These are phyloP conservation scores for Phytophthora pinifolia DNA, from an alignment of 352 stramenopile species.

Conservation along the genomic window DNA sequence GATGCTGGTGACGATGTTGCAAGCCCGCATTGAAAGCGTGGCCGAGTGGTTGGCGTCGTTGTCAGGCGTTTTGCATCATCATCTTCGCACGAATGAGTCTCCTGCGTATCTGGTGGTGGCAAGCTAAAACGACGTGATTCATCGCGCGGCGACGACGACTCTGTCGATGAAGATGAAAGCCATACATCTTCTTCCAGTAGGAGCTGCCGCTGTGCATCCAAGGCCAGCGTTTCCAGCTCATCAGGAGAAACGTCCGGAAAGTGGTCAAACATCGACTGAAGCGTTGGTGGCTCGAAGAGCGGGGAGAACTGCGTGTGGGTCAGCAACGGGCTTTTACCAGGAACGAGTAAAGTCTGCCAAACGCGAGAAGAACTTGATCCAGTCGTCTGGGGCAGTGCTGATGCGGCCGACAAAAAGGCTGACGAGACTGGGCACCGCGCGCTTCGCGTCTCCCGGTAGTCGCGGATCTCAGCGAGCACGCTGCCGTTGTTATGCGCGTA, in stretches of 20 bases:
- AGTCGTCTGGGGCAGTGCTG: constrained; percentile 3
- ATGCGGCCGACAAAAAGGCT: constrained; percentile 26
- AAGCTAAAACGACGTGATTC: constrained; percentile 2
- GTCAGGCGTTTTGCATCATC: constrained; percentile 1
- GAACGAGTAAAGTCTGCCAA: constrained; percentile 24
- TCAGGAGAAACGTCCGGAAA: constrained; percentile 26
- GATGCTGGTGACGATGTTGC: constrained; percentile 20
- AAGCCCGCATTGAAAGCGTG: constrained; percentile 13
- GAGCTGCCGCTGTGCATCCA: constrained; percentile 36
- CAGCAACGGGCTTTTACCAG: constrained; percentile 14
- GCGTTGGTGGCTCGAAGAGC: constrained; percentile 15
- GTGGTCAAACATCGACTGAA: constrained; percentile 32
- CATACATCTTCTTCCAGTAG: constrained; percentile 33
- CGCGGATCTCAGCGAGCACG: constrained; percentile 39
- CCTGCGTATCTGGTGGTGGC: constrained; percentile 5
- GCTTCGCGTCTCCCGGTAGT: constrained; percentile 30
- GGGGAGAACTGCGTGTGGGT: constrained; percentile 8
- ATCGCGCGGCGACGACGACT: constrained; percentile 22
- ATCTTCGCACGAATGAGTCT: background rate
- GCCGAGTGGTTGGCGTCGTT: constrained; percentile 24
- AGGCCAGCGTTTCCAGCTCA: constrained; percentile 38
- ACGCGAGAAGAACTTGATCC: constrained; percentile 10
- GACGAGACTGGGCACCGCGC: constrained; percentile 42
- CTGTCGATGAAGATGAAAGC: constrained; percentile 27
- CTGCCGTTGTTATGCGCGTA: constrained; percentile 21